These are phyloP conservation scores for Debaryomyces coudertii DNA, from an alignment of 1,139 yeast genomes.

Conservation along the genomic window DNA sequence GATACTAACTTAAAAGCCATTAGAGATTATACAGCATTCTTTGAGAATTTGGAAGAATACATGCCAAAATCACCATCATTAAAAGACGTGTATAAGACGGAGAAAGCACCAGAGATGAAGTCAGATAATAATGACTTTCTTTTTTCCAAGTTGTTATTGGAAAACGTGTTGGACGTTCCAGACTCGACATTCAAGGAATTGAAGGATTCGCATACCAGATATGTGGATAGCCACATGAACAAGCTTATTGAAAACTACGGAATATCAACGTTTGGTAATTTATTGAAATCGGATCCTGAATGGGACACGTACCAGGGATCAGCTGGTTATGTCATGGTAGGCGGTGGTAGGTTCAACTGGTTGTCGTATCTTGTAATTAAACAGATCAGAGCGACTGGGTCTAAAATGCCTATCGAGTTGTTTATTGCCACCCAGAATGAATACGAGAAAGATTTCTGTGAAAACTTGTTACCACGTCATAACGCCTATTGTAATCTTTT, in stretches of 20 bases:
- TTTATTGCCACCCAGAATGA: conserved; percentile 56
- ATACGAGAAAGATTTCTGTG: conserved; percentile 57
- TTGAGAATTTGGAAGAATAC: conserved; percentile 34
- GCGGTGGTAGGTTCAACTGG: conserved; percentile 52
- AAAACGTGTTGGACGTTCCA: conserved; percentile 42
- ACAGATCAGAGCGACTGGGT: conserved; percentile 45
- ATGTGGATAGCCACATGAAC: conserved; percentile 34
- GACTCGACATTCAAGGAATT: conserved; percentile 33
- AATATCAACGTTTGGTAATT: conserved; percentile 42
- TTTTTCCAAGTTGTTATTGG: conserved; percentile 43
- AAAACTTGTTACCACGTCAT: conserved; percentile 48
- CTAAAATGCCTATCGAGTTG: conserved; percentile 46
- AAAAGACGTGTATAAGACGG: conserved; percentile 37
- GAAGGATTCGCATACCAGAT: conserved; percentile 36
- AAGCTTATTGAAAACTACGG: conserved; percentile 33
- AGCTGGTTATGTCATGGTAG: conserved; percentile 46
- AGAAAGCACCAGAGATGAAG: conserved; percentile 37
- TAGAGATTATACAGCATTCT: conserved; percentile 37
- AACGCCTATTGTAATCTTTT: conserved; percentile 60
- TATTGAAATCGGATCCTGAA: conserved; percentile 36
- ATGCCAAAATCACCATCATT: conserved; percentile 33
- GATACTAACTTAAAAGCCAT: conserved; percentile 15
- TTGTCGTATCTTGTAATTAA: conserved; percentile 46
- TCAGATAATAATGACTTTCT: conserved; percentile 29
- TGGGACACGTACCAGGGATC: conserved; percentile 42